Evolutionary conservation across 345 rosid genomes (phyloP).

Genomic region (Eucalyptus decipiens): DNA sequence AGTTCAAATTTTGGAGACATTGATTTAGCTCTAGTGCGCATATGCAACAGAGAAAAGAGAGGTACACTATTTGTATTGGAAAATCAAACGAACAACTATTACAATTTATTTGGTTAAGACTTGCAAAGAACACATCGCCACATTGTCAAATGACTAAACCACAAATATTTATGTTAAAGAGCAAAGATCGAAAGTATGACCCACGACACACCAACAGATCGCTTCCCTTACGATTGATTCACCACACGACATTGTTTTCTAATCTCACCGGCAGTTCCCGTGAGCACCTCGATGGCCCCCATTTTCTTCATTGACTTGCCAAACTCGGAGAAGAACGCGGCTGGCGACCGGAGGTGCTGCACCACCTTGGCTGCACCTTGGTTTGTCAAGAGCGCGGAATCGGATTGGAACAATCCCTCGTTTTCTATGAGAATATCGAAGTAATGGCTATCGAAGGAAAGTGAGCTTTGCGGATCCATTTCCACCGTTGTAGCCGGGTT

Average conservation of each 20-base stretch:
- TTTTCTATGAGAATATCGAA: slow-evolving; percentile 2
- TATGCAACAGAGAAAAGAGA: not conserved
- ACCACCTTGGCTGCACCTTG: not conserved
- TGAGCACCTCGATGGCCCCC: not conserved
- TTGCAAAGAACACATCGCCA: not conserved
- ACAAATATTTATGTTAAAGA: not conserved
- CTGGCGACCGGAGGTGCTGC: not conserved
- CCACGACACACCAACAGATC: not conserved
- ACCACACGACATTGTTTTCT: not conserved
- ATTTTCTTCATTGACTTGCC: not conserved
- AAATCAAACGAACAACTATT: not conserved
- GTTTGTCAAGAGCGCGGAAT: slow-evolving; percentile 11
- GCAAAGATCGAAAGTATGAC: not conserved
- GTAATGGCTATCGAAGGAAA: slow-evolving; percentile 9
- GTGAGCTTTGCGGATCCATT: slow-evolving; percentile 1
- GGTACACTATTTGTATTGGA: not conserved
- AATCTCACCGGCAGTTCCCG: not conserved
- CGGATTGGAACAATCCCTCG: slow-evolving; percentile 12
- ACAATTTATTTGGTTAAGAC: not conserved
- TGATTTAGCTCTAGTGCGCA: not conserved
- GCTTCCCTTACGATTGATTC: not conserved
- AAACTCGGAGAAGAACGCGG: not conserved
- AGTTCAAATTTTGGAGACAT: not conserved
- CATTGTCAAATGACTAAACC: not conserved
- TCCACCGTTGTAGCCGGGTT: not conserved